Evolutionary conservation across 805 yeast species (phyloP), one percentile per base, ranked within the genome.

Genomic region (Hanseniaspora lindneri): DNA sequence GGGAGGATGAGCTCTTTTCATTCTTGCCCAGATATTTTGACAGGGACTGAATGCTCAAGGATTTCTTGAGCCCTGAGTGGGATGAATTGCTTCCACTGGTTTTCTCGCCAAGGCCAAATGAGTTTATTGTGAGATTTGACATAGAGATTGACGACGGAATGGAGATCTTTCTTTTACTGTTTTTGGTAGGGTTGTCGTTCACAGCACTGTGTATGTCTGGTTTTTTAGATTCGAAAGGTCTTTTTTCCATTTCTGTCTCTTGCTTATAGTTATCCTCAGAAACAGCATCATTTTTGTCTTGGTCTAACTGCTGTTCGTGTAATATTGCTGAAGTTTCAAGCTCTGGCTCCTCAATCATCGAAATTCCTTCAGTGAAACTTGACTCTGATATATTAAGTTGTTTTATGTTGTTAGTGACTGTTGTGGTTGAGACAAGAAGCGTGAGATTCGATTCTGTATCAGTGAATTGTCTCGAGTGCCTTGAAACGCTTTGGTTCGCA

Each of bases 361-460:
- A 33, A 5, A 33, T 33, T 16, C 23, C 23, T 6, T 33, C 37
- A 4, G 4, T 16, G n/a, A 30, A 30, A 30, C 33, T 30, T 27
- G 10, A 8, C 11, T 9, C 29, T 27, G 29, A 27, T 8, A 9
- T 8, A 11, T 11, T 27, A 33, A 11, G 34, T 14, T 30, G 14
- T 10, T 10, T 30, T 13, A 13, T 33, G 37, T 16, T 16, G 37
- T 33, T 33, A 33, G 16, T 33, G 23, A 16, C 14, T 16, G 37
- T 16, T 16, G 37, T n/a, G n/a, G n/a, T 7, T 33, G 37, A 33
- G 6, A 19, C 21, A 4, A 33, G 21, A 14, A 43, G 10, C n/a
- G 47, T 43, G 8, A 35, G 19, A 29, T 34, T 43, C n/a, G 47
- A 43, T 8, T 43, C 47, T 3, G 47, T 43, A n/a, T 43, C 47